Base-by-base conservation (phyloP, 371 early-diverging fungal genomes). In the Zancudomyces culisetae region DNA sequence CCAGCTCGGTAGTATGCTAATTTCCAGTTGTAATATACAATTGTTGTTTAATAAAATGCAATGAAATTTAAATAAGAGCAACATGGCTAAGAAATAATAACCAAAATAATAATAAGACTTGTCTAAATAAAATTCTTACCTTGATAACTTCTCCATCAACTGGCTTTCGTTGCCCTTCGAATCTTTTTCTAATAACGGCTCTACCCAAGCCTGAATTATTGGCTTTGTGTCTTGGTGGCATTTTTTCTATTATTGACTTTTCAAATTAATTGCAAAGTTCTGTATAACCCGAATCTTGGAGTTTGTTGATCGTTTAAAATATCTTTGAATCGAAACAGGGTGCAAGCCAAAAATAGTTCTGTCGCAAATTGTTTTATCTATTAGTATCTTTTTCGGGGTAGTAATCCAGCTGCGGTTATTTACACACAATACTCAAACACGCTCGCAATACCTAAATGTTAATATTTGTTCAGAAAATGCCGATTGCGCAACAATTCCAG, bases 171-270 rank as follows among this genome's bases (percentile, higher is more conserved):
- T 81, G 73, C 48, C 85, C 81, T 67, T 87, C 78, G 73, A 95
- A 95, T 51, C 96, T 78, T 57, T 80, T 80, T 56, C 80, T 75
- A 55, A 95, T 92, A 49, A 95, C 82, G n/a, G 91, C 76, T 66
- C 81, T 84, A 39, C 96, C 96, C 22, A 95, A 79, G 2, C 50
- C 50, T 13, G 22, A 35, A 35, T 24, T 10, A 13, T 49, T 49
- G 26, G 28, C n/a, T 35, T 49, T 49, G 28, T 28, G 27, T 24
- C 39, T 24, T 22, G 28, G 18, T 15, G 35, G 6, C 35, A 35
- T 35, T 15, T 6, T 35, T 35, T 15, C 15, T 6, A 10, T n/a
- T n/a, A n/a, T n/a, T n/a, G n/a, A n/a, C n/a, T n/a, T n/a, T n/a
- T n/a, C n/a, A n/a, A n/a, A n/a, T n/a, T n/a, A 26, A 47, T 47